phyloP scores from a whole-genome alignment of 129 eudicot genomes.

The Flaveria trinervia region DNA sequence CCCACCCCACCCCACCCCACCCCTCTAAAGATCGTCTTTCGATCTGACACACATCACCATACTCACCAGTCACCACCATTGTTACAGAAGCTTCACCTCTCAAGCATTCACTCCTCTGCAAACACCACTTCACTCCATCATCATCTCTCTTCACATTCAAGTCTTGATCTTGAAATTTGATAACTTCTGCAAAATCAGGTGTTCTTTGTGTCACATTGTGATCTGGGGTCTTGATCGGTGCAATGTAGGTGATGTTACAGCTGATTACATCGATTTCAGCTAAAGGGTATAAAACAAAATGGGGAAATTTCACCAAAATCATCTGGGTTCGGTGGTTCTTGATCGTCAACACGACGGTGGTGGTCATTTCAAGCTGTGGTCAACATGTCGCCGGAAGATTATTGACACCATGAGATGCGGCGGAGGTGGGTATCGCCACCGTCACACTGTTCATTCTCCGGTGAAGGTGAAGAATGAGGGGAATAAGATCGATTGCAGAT shows the following conservation, averaged over 20 bases:
- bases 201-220: not conserved
- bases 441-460: constrained; percentile 18
- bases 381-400: constrained; percentile 54
- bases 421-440: constrained; percentile 44
- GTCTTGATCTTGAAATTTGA: constrained; percentile 6
- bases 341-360: constrained; percentile 24
- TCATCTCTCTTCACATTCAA: not conserved
- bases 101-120: constrained; percentile 24
- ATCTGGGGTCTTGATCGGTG: not conserved
- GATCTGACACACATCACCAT: constrained; percentile 39
- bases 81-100: constrained; percentile 40
- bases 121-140: too few relatives aligned
- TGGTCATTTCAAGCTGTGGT: constrained; percentile 45
- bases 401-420: constrained; percentile 65
- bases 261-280: not conserved
- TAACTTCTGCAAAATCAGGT: constrained; percentile 9
- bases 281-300: not conserved
- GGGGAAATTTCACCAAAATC: constrained; percentile 47
- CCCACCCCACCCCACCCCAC: not conserved
- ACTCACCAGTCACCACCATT: constrained; percentile 26
- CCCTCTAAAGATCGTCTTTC: constrained; percentile 11
- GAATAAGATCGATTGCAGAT: constrained; percentile 22
- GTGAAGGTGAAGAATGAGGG: not conserved
- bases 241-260: constrained; percentile 27
- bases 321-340: constrained; percentile 47